Percentiles rank a stretch among this genome's conserved stretches.
These are phyloP conservation scores for Ormosia emarginata DNA, from an alignment of 306 rosid species.

Conservation along the genomic window DNA sequence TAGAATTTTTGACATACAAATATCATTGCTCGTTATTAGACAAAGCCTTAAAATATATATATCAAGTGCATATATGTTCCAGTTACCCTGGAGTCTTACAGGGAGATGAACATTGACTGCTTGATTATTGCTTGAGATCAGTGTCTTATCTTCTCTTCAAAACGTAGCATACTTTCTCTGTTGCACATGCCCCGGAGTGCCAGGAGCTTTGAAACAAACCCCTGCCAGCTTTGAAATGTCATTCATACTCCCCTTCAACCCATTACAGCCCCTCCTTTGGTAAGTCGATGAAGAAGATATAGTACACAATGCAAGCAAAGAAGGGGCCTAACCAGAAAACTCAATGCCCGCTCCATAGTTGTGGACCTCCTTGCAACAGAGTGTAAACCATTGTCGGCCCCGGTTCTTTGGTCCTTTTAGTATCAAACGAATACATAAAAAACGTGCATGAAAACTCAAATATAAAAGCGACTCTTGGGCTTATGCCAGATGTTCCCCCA, in stretches of 20 bases:
- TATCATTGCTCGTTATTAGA: not conserved
- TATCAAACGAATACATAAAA: not conserved
- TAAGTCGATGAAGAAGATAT: not conserved
- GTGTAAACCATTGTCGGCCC: not conserved
- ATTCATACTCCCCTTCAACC: not conserved
- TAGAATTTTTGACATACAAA: too few relatives aligned
- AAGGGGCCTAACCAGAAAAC: slow-evolving; percentile 26
- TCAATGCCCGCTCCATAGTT: slow-evolving; percentile 27
- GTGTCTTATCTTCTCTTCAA: not conserved
- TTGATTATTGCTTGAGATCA: too few relatives aligned
- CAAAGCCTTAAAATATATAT: not conserved
- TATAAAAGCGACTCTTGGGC: not conserved
- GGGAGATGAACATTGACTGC: not conserved
- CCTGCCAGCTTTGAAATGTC: not conserved
- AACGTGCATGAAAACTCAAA: slow-evolving; percentile 15
- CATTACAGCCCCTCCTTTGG: not conserved
- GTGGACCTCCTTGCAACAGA: not conserved
- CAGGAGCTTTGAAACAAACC: not conserved
- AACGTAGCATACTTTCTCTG: not conserved
- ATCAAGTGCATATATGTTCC: not conserved
- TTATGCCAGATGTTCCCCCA: not conserved
- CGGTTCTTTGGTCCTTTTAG: not conserved
- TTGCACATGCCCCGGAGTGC: not conserved
- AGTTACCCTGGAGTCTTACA: not conserved
- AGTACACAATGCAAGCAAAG: slow-evolving; percentile 11